Conservation (phyloP, 208 protist genomes). For the Willaertia magna region DNA sequence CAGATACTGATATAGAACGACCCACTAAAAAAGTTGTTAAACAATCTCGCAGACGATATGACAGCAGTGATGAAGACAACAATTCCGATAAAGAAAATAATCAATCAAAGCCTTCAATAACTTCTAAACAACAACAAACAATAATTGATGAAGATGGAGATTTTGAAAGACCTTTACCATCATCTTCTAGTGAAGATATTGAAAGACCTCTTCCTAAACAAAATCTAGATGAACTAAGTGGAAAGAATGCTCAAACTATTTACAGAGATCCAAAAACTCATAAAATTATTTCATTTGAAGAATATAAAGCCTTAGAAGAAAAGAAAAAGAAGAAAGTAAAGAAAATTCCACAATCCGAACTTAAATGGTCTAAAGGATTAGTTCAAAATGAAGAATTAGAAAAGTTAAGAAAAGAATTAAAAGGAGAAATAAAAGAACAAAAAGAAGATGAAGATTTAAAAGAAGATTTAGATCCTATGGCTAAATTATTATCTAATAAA, state of each 20-base stretch:
- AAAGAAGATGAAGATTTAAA: background rate
- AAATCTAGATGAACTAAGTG: background rate
- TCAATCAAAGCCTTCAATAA: background rate
- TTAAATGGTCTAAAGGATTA: background rate
- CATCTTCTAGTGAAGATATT: background rate
- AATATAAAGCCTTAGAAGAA: background rate
- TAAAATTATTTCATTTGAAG: background rate
- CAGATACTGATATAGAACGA: background rate
- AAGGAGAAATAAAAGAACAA: background rate
- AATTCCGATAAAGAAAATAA: background rate
- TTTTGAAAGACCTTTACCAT: no score
- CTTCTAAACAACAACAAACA: background rate
- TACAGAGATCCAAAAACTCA: background rate
- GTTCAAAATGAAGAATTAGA: background rate
- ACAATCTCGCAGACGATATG: background rate
- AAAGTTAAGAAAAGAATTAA: background rate
- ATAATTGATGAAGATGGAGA: background rate
- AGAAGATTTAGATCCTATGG: conserved; percentile 12
- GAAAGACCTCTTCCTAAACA: no score
- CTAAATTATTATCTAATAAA: background rate
- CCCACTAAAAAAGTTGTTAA: background rate
- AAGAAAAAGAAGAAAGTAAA: background rate
- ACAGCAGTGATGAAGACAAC: background rate
- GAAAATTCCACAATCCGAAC: background rate
- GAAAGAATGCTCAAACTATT: background rate